Evolutionary conservation across 192 early-diverging fungal genomes (phyloP), one percentile per base, ranked within the genome.

Genomic region (Chytriomyces sp.): DNA sequence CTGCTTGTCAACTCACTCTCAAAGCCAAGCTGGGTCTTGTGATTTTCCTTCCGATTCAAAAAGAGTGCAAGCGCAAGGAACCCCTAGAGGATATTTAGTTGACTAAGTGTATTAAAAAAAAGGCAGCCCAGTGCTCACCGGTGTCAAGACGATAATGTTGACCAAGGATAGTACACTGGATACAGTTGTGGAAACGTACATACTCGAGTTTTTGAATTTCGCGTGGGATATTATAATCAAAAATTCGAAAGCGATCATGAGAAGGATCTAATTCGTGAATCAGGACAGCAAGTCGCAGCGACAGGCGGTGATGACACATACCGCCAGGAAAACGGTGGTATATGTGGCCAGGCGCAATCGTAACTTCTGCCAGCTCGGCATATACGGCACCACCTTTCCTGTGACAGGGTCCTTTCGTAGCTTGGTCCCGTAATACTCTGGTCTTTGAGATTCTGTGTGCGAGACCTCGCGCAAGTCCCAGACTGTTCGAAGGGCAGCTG

Each of bases 401-500:
- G 88, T 89, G 25, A 86, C 73, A 7, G 85, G 84, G 12, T 84
- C 85, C n/a, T 72, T 67, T 33, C 82, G 74, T 2, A 79, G 40
- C 2, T 34, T 63, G 2, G 87, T 87, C 8, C 72, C 72, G 55
- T 81, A 74, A 80, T 85, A 92, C 57, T 92, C 81, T 0, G 90
- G 86, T 53, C 90, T 49, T n/a, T 79, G 70, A 55, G 69, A 66
- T 61, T 89, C 88, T n/a, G 73, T 71, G 31, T 66, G 70, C 52
- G 89, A 74, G 64, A 81, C 81, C 30, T 86, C 81, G 4, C 67
- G 7, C 2, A 85, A 77, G 53, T 89, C 84, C 90, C 90, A 91
- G 19, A 49, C 61, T 33, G 72, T 73, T 77, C 64, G 41, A 78
- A 88, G 4, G 76, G 73, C 57, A 90, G 55, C n/a, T 63, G 52